Evolutionary conservation across 176 grass and related monocot species (phyloP).

Genomic region (Raddia guianensis): DNA sequence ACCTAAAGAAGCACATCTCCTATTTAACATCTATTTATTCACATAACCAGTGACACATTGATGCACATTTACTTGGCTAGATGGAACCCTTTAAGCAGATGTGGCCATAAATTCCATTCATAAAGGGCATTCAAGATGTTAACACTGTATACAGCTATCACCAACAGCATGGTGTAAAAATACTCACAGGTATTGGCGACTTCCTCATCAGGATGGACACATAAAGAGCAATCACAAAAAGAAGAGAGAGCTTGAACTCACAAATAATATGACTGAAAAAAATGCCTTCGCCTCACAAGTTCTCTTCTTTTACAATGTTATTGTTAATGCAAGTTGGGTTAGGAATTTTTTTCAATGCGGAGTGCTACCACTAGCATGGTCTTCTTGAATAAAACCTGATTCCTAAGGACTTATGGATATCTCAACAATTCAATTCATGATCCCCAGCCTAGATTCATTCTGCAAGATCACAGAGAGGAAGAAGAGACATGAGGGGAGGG

Average conservation of each 20-base stretch:
- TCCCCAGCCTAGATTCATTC: conserved; percentile 24
- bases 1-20: conserved; percentile 40
- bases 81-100: conserved; percentile 45
- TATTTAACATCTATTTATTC: conserved; percentile 48
- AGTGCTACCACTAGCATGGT: neutral
- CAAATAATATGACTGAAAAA: neutral
- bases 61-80: conserved; percentile 53
- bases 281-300: neutral
- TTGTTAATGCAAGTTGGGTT: conserved; percentile 4
- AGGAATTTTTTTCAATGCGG: neutral
- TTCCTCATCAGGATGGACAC: conserved; percentile 10
- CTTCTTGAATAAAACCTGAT: conserved; percentile 34
- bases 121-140: conserved; percentile 60
- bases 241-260: conserved; percentile 16
- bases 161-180: conserved; percentile 44
- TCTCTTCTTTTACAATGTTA: conserved; percentile 29
- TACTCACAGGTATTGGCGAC: conserved; percentile 36
- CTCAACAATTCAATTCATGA: conserved; percentile 5
- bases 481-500: neutral
- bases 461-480: conserved; percentile 33
- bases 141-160: conserved; percentile 47
- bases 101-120: conserved; percentile 47
- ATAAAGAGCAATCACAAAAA: conserved; percentile 13
- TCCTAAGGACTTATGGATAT: conserved; percentile 23
- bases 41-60: conserved; percentile 43